These are phyloP conservation scores for Fusarium liriodendri DNA, from an alignment of 2,329 filamentous ascomycete genomes.

Conservation along the genomic window DNA sequence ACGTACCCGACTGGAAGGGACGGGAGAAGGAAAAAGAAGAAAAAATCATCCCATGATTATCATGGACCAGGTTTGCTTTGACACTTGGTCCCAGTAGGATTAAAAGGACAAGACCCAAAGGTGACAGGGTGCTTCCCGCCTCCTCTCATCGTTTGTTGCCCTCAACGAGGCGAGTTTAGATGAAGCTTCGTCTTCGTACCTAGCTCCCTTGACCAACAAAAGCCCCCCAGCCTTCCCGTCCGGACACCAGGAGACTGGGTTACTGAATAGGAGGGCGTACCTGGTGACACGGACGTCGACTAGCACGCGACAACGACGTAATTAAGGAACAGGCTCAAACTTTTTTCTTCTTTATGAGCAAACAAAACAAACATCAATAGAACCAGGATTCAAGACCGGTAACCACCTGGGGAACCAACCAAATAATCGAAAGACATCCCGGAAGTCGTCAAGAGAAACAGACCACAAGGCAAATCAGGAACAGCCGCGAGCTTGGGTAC, in stretches of 20 bases:
- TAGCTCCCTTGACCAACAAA: background rate
- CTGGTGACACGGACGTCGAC: slow-evolving; percentile 9
- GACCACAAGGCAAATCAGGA: slow-evolving; percentile 11
- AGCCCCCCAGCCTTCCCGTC: slow-evolving; percentile 4
- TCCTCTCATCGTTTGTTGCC: slow-evolving; percentile 2
- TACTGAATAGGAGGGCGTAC: slow-evolving; percentile 5
- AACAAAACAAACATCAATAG: slow-evolving; percentile 2
- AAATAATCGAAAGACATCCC: slow-evolving; percentile 16
- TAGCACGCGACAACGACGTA: slow-evolving; percentile 21
- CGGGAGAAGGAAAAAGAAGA: slow-evolving; percentile 23
- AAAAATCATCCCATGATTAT: slow-evolving; percentile 24
- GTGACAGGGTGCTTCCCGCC: slow-evolving; percentile 2
- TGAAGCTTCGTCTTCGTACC: background rate
- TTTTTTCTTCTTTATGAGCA: background rate
- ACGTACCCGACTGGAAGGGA: slow-evolving; percentile 13
- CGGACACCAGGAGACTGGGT: background rate
- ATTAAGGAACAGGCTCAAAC: slow-evolving; percentile 6
- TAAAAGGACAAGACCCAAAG: background rate
- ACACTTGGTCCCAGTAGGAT: slow-evolving; percentile 6
- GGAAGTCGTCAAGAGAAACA: slow-evolving; percentile 24
- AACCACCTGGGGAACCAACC: slow-evolving; percentile 22
- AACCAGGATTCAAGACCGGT: slow-evolving; percentile 6
- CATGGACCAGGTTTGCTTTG: slow-evolving; percentile 11
- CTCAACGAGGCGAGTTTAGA: background rate
- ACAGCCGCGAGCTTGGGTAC: background rate